Base-by-base conservation (phyloP, 257 asterid species). In the Nicotiana sylvestris region DNA sequence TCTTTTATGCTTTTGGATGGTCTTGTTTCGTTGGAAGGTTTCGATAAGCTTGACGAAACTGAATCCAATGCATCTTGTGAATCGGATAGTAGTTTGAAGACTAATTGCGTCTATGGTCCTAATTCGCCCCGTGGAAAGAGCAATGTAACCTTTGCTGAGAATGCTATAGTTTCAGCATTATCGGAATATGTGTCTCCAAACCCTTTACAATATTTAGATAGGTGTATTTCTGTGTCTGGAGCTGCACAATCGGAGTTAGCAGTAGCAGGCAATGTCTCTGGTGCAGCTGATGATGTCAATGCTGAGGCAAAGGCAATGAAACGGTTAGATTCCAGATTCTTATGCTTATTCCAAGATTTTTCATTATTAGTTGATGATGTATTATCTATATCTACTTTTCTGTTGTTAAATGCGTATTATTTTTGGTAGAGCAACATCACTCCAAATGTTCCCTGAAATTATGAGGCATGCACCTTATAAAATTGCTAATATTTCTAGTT, bases 61-160 rank as follows among this genome's bases (percentile, higher is more conserved):
- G 90, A 88, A 85, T 81, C 82, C 32, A 83, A 60, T 55, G 89
- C 82, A 27, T 82, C 92, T 77, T 76, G 86, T 85, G 95, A 82
- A 83, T 82, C 86, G 27, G 89, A 86, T 86, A 86, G 84, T 58
- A 90, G 87, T 39, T 76, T 88, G 67, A 95, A 88, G 82, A 87
- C 93, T 58, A 86, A 88, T 68, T 86, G 96, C 68, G 77, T 77
- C 25, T 94, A 92, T 81, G 98, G 98, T 77, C 98, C 98, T 39
- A 92, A 92, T 88, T 94, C 98, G 18, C 98, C 98, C 17, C 89
- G 97, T 83, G 88, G 90, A 53, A 92, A 86, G 87, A 88, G 85
- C 82, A 88, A 88, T 82, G 80, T 85, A 76, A 85, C 85, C 58
- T 89, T 90, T 84, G 91, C 90, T 9, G 91, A 87, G 77, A 89